These are phyloP conservation scores for Coemansia sp. DNA, from an alignment of 192 early-diverging fungal species.

Conservation along the genomic window DNA sequence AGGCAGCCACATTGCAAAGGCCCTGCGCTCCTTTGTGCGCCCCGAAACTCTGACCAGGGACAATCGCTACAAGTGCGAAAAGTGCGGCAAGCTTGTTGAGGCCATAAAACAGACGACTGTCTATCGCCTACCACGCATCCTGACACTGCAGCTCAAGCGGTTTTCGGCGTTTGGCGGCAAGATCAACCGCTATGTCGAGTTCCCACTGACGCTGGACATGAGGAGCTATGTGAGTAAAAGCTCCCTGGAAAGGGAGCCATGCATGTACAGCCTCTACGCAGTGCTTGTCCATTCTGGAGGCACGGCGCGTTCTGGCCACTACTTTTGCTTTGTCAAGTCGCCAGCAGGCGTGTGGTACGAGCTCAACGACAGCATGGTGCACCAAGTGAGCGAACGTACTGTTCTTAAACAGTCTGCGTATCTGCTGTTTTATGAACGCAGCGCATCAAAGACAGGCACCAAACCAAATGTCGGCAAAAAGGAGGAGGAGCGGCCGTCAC, in stretches of 20 bases:
- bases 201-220: constrained; percentile 65
- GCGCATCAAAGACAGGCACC: neutral
- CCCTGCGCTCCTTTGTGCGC: constrained; percentile 70
- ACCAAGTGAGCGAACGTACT: constrained; percentile 63
- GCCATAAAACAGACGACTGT: constrained; percentile 82
- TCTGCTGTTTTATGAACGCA: constrained; percentile 77
- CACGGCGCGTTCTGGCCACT: constrained; percentile 79
- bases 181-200: constrained; percentile 64
- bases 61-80: constrained; percentile 81
- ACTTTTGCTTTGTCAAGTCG: constrained; percentile 80
- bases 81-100: constrained; percentile 73
- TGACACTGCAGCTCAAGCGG: constrained; percentile 83
- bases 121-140: constrained; percentile 65
- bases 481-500: neutral
- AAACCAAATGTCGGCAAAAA: neutral
- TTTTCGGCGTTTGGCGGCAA: constrained; percentile 70
- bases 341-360: constrained; percentile 76
- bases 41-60: constrained; percentile 64
- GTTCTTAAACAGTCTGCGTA: constrained; percentile 80
- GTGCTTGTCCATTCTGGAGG: constrained; percentile 80
- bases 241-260: constrained; percentile 51
- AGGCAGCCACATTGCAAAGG: constrained; percentile 63
- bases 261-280: constrained; percentile 69
- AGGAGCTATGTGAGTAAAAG: constrained; percentile 49
- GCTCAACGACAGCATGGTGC: constrained; percentile 77